Conservation (phyloP, 306 rosid species). For the Crataegus laevigata region DNA sequence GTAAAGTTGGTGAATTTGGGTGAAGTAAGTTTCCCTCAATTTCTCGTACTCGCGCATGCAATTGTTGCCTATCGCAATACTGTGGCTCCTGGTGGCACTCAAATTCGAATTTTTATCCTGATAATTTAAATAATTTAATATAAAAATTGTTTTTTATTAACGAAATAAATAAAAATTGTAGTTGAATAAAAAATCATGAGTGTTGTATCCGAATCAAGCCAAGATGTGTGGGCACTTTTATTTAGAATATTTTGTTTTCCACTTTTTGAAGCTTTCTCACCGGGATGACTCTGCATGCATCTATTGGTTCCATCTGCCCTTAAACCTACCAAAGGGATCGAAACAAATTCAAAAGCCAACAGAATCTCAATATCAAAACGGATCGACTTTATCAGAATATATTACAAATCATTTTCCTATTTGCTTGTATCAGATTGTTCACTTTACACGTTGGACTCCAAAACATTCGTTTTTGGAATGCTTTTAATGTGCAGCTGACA, state of each 20-base stretch:
- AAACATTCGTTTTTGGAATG: background rate
- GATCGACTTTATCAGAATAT: slow-evolving; percentile 16
- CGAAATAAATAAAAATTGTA: background rate
- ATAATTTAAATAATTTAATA: too few species aligned
- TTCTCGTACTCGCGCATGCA: too few species aligned
- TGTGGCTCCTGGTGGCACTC: background rate
- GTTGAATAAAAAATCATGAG: background rate
- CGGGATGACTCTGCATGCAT: slow-evolving; percentile 34
- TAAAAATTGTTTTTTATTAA: background rate
- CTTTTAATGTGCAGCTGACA: slow-evolving; percentile 30
- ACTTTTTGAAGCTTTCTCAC: slow-evolving; percentile 15
- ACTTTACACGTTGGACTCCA: slow-evolving; percentile 6
- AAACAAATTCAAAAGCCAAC: slow-evolving; percentile 27
- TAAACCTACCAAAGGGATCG: slow-evolving; percentile 29
- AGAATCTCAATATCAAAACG: slow-evolving; percentile 25
- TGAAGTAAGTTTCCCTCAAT: background rate
- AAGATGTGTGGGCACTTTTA: slow-evolving; percentile 18
- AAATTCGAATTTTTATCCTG: too few species aligned
- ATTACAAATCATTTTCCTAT: background rate
- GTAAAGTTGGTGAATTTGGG: background rate
- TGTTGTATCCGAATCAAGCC: slow-evolving; percentile 2
- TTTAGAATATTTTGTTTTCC: slow-evolving; percentile 29
- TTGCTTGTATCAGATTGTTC: slow-evolving; percentile 5
- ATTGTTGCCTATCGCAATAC: background rate
- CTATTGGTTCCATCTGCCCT: slow-evolving; percentile 35